Conservation (phyloP, 495 filamentous ascomycete genomes). For the Filosporella fistucella region DNA sequence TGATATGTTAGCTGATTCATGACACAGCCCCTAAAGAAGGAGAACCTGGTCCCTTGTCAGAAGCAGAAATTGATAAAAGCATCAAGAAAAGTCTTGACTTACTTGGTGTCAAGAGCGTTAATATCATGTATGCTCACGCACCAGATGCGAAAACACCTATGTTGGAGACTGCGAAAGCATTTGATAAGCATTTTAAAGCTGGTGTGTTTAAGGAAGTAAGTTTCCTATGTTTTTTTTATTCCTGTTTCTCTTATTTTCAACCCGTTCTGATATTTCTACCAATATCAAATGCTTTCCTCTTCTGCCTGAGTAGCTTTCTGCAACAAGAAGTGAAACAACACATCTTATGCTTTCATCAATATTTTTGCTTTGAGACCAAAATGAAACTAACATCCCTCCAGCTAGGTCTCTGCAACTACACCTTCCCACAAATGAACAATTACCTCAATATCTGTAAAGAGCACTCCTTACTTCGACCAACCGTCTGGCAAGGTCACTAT, state of each 20-base stretch:
- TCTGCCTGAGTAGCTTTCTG: too few species aligned
- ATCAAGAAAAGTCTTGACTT: conserved; percentile 17
- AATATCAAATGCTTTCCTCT: too few species aligned
- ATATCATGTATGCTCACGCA: conserved; percentile 37
- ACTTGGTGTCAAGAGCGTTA: conserved; percentile 25
- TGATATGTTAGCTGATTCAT: too few species aligned
- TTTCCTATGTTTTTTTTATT: background rate
- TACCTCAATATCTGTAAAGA: conserved; percentile 36
- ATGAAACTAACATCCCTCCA: background rate
- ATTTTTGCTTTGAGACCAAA: background rate
- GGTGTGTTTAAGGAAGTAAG: conserved; percentile 17
- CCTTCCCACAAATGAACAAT: conserved; percentile 34
- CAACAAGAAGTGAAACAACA: too few species aligned
- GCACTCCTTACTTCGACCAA: conserved; percentile 36
- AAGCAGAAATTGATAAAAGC: conserved; percentile 14
- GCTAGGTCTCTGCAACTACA: conserved; percentile 40
- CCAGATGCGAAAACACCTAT: conserved; percentile 2
- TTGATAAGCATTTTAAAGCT: background rate
- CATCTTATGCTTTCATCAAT: background rate
- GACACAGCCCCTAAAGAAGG: too few species aligned
- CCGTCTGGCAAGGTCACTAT: conserved; percentile 46
- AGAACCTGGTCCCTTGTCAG: conserved; percentile 3
- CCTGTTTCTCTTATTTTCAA: too few species aligned
- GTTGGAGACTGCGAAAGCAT: background rate
- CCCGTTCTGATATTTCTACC: too few species aligned